Base-by-base conservation (phyloP, 2,329 filamentous ascomycete genomes). In the Pyrenophora teres region DNA sequence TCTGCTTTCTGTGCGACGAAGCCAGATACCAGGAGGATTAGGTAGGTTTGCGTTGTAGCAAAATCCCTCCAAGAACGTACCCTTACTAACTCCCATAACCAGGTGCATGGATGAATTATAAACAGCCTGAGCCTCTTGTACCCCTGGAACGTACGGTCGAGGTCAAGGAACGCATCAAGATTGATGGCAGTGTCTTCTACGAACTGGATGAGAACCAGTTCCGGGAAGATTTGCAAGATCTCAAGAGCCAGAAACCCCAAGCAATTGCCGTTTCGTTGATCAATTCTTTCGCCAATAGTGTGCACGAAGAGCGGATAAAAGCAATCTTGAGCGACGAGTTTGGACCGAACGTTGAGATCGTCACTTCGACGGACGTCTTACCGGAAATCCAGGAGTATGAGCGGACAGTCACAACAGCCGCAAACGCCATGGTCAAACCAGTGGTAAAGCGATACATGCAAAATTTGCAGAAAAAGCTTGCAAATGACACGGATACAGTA, bases 21-120 rank as follows among this genome's bases (percentile, higher is more conserved):
- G 77, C 16, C 78, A 81, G 48, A 81, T 81, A n/a, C 78, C 79
- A 0, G 79, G 79, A 3, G 77, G 77, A 2, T 63, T 81, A 2
- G 27, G 27, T 30, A 12, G 27, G 27, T 30, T 30, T 30, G 10
- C 10, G 2, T 12, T 7, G 2, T 13, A 30, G 27, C 9, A 3
- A 30, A 3, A 4, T 12, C 10, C 12, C 27, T 12, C 10, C 27
- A 12, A 3, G 9, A 13, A 30, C 12, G 27, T 30, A 27, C 27
- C 3, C 3, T 13, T 30, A 30, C 27, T 30, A 13, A 30, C 3
- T 30, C 10, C 27, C 27, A 13, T 30, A 3, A 30, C 3, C 9
- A 8, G 79, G 77, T 1, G 77, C 77, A 9, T 81, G 78, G 79
- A 73, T 81, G 51, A 76, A 77, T 44, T 81, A 72, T 54, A 68